phyloP scores from a whole-genome alignment of 169 alveolate genomes.

The Eimeria praecox region DNA sequence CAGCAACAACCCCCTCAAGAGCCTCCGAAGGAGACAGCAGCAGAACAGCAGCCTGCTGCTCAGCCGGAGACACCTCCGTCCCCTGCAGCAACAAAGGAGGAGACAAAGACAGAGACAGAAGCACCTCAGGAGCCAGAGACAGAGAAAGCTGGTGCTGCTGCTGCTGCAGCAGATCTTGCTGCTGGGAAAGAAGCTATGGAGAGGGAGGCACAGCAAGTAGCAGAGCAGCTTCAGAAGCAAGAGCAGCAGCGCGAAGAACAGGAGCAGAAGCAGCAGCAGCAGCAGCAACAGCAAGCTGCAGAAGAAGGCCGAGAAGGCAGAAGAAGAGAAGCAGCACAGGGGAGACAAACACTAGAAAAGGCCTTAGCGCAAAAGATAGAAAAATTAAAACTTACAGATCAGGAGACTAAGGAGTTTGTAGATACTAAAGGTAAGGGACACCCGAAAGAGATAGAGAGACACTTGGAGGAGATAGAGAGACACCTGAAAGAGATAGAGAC shows the following conservation, averaged over 20 bases:
- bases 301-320: background rate
- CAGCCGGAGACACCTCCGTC: background rate
- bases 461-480: background rate
- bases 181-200: background rate
- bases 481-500: background rate
- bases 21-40: background rate
- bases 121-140: background rate
- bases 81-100: conserved; percentile 8
- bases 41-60: background rate
- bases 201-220: background rate
- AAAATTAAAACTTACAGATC: conserved; percentile 52
- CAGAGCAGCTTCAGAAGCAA: conserved; percentile 16
- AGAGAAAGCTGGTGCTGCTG: background rate
- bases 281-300: background rate
- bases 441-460: too few species aligned
- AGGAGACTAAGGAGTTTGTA: conserved; percentile 69
- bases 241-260: background rate
- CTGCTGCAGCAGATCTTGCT: background rate
- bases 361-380: conserved; percentile 3
- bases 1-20: too few species aligned
- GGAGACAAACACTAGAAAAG: conserved; percentile 7
- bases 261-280: conserved; percentile 3
- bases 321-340: background rate
- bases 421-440: conserved; percentile 59
- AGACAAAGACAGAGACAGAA: background rate